Percentiles rank a stretch among this genome's conserved stretches.
Conservation (phyloP, 2,329 filamentous ascomycete genomes). For the Cladosporium sp. region DNA sequence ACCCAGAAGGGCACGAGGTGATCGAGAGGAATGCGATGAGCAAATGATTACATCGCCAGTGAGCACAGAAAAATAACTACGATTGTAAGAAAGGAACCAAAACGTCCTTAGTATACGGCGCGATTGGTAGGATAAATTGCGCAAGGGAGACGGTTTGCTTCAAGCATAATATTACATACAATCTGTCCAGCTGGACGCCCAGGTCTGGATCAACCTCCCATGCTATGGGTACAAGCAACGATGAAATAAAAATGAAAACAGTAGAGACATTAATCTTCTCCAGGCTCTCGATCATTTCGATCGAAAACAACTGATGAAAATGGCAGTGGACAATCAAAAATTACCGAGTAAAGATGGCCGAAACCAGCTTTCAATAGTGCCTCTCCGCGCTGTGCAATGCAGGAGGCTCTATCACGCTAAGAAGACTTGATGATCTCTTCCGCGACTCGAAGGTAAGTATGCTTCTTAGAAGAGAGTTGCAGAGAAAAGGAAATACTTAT, state of each 20-base stretch:
- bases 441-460: constrained; percentile 16
- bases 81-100: too few relatives aligned
- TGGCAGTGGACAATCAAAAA: constrained; percentile 23
- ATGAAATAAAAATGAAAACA: background rate
- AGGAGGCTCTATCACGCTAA: constrained; percentile 4
- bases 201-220: background rate
- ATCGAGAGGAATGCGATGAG: too few relatives aligned
- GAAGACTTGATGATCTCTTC: constrained; percentile 18
- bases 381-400: constrained; percentile 24
- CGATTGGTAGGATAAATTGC: too few relatives aligned
- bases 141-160: too few relatives aligned
- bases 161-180: too few relatives aligned
- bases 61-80: too few relatives aligned
- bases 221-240: too few relatives aligned
- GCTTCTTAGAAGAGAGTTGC: background rate
- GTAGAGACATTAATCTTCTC: background rate
- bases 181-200: background rate
- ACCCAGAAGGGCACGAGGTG: too few relatives aligned
- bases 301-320: constrained; percentile 24
- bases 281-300: constrained; percentile 1
- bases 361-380: constrained; percentile 18
- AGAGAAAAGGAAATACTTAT: background rate
- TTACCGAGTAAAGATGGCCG: constrained; percentile 20
- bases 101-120: too few relatives aligned
- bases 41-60: too few relatives aligned